Evolutionary conservation across 345 rosid genomes (phyloP), one percentile per base, ranked within the genome.

Genomic region (Linum trigynum): DNA sequence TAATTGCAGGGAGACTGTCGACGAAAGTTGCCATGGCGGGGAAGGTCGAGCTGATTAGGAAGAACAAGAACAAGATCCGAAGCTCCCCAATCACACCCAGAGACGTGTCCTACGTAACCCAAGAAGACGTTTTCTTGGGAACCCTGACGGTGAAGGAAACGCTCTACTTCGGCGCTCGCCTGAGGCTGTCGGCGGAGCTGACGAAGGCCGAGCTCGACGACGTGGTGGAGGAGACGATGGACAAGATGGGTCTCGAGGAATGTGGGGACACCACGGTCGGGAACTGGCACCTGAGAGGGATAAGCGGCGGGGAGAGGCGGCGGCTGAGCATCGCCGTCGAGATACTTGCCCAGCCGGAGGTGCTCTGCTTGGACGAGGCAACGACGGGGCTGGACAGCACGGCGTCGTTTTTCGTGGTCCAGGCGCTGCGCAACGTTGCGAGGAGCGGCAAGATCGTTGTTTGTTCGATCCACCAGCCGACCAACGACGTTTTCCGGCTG

Each of bases 251-350:
- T 41, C 65, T 62, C 2, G 48, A 39, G 5, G 65, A 62, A 14
- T 62, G 65, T 16, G 65, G 50, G 3, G 51, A 62, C 16, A 41
- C 35, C 17, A 5, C 16, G 36, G 40, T 62, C 1, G 65, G 65
- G 50, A 62, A 62, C 65, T 62, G 65, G 65, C 65, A 62, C 40
- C 17, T 40, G 35, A 39, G 65, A 62, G 65, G 65, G 3, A 62
- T 62, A 38, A 62, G 65, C 23, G 65, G 65, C 7, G 65, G 65
- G 50, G 65, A 62, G 65, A 62, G 16, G 50, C 39, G 41, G 36
- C 39, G 65, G 36, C 50, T 62, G 50, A 62, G 51, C 65, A 62
- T 62, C 40, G 65, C 48, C 16, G 48, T 62, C 7, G 65, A 62
- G 42, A 62, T 39, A 4, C 51, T 62, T 10, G 35, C 41, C 5